A percentile compares a stretch with the other conserved stretches of the same genome.
These are phyloP conservation scores for Atractiella rhizophila DNA, from an alignment of 768 basidiomycete genomes.

Conservation along the genomic window DNA sequence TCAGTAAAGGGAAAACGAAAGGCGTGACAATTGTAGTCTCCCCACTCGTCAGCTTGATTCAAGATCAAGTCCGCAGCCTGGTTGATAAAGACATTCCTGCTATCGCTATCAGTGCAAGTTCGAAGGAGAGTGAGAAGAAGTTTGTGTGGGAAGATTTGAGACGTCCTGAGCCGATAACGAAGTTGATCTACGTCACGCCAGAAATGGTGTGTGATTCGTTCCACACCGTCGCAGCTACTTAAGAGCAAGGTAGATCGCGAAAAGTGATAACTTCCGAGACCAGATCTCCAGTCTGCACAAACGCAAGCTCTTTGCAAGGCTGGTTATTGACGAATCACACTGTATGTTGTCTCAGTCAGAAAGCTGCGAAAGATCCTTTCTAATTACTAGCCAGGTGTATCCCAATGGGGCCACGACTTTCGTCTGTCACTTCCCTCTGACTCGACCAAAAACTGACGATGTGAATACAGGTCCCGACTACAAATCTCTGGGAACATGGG, in stretches of 20 bases:
- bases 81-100: constrained; percentile 40
- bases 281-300: constrained; percentile 37
- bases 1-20: constrained; percentile 38
- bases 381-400: neutral
- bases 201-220: constrained; percentile 35
- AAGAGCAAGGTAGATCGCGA: constrained; percentile 19
- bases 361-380: too few relatives aligned
- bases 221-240: neutral
- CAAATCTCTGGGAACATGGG: constrained; percentile 37
- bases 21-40: constrained; percentile 78
- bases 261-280: constrained; percentile 32
- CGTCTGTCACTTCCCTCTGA: constrained; percentile 21
- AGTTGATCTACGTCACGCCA: constrained; percentile 67
- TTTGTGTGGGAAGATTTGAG: constrained; percentile 17
- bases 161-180: constrained; percentile 26
- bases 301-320: constrained; percentile 41
- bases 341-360: constrained; percentile 56
- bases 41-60: constrained; percentile 66
- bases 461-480: constrained; percentile 31
- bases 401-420: constrained; percentile 78
- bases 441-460: neutral
- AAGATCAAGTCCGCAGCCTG: constrained; percentile 57
- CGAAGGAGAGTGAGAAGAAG: constrained; percentile 19
- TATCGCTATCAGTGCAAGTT: constrained; percentile 36
- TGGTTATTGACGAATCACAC: constrained; percentile 92